Evolutionary conservation across 495 filamentous ascomycete genomes (phyloP).

Genomic region (Clavariopsis aquatica): DNA sequence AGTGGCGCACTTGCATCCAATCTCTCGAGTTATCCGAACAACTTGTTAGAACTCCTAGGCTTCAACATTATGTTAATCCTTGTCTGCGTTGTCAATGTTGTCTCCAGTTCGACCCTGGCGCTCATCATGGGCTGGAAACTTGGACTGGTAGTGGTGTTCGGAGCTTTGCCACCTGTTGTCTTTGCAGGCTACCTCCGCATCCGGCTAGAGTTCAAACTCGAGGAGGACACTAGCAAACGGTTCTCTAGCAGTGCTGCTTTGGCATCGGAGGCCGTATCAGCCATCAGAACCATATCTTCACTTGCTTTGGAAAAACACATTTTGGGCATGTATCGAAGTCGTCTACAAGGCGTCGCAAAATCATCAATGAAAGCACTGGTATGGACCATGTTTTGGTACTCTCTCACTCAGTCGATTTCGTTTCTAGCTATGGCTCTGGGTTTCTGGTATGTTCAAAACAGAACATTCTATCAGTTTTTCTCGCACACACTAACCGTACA

Average conservation of each 20-base stretch:
- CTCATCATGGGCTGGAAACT: slow-evolving; percentile 44
- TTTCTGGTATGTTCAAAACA: slow-evolving; percentile 89
- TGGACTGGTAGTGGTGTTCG: slow-evolving; percentile 43
- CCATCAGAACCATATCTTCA: slow-evolving; percentile 59
- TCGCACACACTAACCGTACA: too few species aligned
- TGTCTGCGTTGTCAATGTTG: slow-evolving; percentile 40
- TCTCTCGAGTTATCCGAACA: slow-evolving; percentile 56
- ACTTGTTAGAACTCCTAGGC: slow-evolving; percentile 41
- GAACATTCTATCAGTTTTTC: too few species aligned
- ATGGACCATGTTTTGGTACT: slow-evolving; percentile 65
- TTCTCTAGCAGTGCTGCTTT: slow-evolving; percentile 42
- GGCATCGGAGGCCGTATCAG: slow-evolving; percentile 56
- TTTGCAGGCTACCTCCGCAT: slow-evolving; percentile 46
- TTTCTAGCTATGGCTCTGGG: slow-evolving; percentile 82
- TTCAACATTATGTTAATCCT: slow-evolving; percentile 42
- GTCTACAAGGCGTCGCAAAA: slow-evolving; percentile 23
- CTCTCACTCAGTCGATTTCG: slow-evolving; percentile 74
- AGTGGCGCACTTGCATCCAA: slow-evolving; percentile 76
- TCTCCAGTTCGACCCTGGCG: slow-evolving; percentile 38
- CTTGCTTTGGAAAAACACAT: slow-evolving; percentile 48
- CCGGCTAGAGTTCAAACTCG: slow-evolving; percentile 48
- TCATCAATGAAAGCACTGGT: slow-evolving; percentile 26
- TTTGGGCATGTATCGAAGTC: slow-evolving; percentile 21
- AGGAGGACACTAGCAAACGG: slow-evolving; percentile 34
- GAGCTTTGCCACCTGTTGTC: slow-evolving; percentile 38